Conservation (phyloP, 192 early-diverging fungal species). For the Mortierella antarctica region DNA sequence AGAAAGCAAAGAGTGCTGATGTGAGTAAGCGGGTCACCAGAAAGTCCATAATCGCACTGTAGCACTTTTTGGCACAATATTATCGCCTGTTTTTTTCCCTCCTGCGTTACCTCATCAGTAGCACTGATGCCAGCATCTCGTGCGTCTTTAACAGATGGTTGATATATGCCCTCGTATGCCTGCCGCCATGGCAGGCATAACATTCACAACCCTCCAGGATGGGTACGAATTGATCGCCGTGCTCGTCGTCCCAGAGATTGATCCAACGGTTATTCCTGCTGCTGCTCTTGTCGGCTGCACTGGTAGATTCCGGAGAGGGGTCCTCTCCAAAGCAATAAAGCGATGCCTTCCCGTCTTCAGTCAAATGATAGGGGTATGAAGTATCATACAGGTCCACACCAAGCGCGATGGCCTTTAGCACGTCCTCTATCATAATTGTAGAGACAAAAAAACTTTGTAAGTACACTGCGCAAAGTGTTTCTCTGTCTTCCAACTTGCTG, state of each 20-base stretch:
- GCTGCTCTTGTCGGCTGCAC: not conserved
- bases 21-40: not conserved
- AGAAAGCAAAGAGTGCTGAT: not conserved
- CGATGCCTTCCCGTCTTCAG: constrained; percentile 75
- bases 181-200: constrained; percentile 64
- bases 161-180: constrained; percentile 76
- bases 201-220: constrained; percentile 71
- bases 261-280: constrained; percentile 31
- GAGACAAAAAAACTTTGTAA: not conserved
- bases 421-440: constrained; percentile 48
- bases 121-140: constrained; percentile 81
- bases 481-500: no score
- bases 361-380: constrained; percentile 70
- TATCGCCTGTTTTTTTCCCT: not conserved
- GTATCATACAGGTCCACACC: constrained; percentile 83
- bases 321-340: constrained; percentile 58
- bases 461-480: not conserved
- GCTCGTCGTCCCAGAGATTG: constrained; percentile 69
- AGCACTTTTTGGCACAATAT: not conserved
- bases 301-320: not conserved
- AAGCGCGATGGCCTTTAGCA: constrained; percentile 57
- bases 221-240: constrained; percentile 67
- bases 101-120: constrained; percentile 70
- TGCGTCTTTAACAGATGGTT: constrained; percentile 77
- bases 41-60: not conserved